Base-by-base conservation (phyloP, 495 filamentous ascomycete genomes). In the Aspergillus nanangensis region DNA sequence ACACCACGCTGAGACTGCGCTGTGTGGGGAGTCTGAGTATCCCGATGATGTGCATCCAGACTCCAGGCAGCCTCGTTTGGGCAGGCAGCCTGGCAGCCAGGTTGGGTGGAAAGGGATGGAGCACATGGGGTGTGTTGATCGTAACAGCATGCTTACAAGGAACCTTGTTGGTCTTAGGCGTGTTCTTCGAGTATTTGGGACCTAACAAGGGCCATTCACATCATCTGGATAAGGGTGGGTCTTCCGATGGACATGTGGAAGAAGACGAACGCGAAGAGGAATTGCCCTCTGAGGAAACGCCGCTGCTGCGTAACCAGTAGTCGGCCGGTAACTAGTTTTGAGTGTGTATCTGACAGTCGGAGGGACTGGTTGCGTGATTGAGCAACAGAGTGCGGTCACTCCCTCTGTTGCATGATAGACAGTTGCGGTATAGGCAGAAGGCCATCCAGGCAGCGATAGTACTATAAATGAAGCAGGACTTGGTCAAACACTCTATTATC, bases 11-110 rank as follows among this genome's bases (percentile, higher is more conserved):
- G 68, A 76, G 71, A 27, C 70, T 96, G 39, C 84, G 89, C 58
- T 82, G 86, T 50, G 86, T 94, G 1, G 88, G 88, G 27, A 94
- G 88, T 58, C 64, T 98, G 46, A 95, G 89, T 57, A 91, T 98
- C 45, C 86, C 90, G 1, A 97, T 96, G 88, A 98, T 98, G 93
- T 86, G 85, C 61, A 95, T 97, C 34, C 93, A 98, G 63, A 96
- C 91, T 0, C 93, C 93, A 0, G 93, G 93, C 5, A 86, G 85
- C 50, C 83, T 94, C 55, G 69, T 97, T 17, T 97, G 91, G 74
- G 89, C 91, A 2, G 82, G 72, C 14, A 97, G 91, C 66, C 64
- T 98, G 24, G 87, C 84, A 14, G 83, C 78, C 9, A 79, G 93
- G 36, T 74, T 95, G 29, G 93, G 93, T 5, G 69, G 67, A 63